These are phyloP conservation scores for Microsporum ferrugineum DNA, from an alignment of 2,329 filamentous ascomycete species.

Conservation along the genomic window DNA sequence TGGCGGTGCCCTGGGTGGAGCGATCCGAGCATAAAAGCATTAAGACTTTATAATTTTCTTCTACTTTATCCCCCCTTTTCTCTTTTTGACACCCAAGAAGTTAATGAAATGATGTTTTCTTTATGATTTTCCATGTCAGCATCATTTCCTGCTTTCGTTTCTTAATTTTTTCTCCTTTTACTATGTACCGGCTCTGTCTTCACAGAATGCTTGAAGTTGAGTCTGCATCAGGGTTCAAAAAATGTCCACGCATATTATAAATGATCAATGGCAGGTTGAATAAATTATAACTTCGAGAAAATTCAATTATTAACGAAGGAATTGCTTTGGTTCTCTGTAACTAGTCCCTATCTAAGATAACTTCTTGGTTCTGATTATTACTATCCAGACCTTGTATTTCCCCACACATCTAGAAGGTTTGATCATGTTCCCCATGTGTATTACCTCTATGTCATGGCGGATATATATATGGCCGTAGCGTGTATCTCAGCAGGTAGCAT, in stretches of 20 bases:
- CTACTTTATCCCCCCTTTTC: slow-evolving; percentile 8
- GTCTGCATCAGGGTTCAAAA: slow-evolving; percentile 12
- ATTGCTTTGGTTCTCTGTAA: too few species aligned
- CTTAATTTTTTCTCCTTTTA: slow-evolving; percentile 2
- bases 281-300: not conserved
- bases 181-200: slow-evolving; percentile 7
- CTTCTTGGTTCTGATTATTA: too few species aligned
- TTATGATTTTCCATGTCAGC: slow-evolving; percentile 8
- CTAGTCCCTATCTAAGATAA: too few species aligned
- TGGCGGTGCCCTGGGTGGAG: slow-evolving; percentile 41
- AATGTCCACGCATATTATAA: slow-evolving; percentile 1
- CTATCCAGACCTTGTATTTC: too few species aligned
- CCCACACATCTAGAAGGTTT: too few species aligned
- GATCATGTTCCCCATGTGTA: too few species aligned
- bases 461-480: not conserved
- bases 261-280: not conserved
- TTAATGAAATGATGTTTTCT: slow-evolving; percentile 6
- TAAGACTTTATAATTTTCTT: slow-evolving; percentile 8
- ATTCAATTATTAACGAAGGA: not conserved
- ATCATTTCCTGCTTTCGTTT: slow-evolving; percentile 1
- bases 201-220: slow-evolving; percentile 1
- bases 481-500: not conserved
- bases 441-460: too few species aligned
- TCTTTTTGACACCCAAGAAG: not conserved
- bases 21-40: slow-evolving; percentile 39